A percentile compares a stretch with the other conserved stretches of the same genome.
Evolutionary conservation across 805 yeast species (phyloP).

Genomic region (Lachancea nothofagi): DNA sequence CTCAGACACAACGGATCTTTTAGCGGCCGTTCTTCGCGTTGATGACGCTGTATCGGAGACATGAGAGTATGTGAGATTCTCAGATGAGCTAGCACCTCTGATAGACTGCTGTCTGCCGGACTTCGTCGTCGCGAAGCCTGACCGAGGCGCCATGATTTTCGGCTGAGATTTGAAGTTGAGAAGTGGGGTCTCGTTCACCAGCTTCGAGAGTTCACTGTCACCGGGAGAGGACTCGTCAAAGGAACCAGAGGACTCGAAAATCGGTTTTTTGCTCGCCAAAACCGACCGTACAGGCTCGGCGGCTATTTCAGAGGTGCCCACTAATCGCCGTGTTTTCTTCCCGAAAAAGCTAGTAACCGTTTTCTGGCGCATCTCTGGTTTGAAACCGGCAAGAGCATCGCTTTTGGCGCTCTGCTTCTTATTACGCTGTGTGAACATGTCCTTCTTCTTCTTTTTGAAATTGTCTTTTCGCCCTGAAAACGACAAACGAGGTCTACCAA

Average conservation of each 20-base stretch:
- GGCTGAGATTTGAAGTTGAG: slow-evolving; percentile 23
- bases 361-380: slow-evolving; percentile 4
- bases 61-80: background rate
- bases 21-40: slow-evolving; percentile 4
- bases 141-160: background rate
- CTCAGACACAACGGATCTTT: slow-evolving; percentile 3
- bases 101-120: background rate
- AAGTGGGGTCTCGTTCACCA: slow-evolving; percentile 19
- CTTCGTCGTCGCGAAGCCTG: background rate
- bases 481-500: no score
- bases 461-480: no score
- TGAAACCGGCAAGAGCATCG: background rate
- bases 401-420: background rate
- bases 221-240: no score
- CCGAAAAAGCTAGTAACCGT: slow-evolving; percentile 8
- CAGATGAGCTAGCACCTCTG: background rate
- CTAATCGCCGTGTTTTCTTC: slow-evolving; percentile 5
- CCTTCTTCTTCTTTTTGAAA: background rate
- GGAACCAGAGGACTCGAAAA: slow-evolving; percentile 29
- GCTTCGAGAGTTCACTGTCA: slow-evolving; percentile 16
- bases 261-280: slow-evolving; percentile 6
- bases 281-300: slow-evolving; percentile 4
- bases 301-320: slow-evolving; percentile 7
- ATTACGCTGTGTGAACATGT: slow-evolving; percentile 1
- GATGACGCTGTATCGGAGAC: background rate